phyloP scores from a whole-genome alignment of 2,329 filamentous ascomycete species.

The Nothophoma quercina region DNA sequence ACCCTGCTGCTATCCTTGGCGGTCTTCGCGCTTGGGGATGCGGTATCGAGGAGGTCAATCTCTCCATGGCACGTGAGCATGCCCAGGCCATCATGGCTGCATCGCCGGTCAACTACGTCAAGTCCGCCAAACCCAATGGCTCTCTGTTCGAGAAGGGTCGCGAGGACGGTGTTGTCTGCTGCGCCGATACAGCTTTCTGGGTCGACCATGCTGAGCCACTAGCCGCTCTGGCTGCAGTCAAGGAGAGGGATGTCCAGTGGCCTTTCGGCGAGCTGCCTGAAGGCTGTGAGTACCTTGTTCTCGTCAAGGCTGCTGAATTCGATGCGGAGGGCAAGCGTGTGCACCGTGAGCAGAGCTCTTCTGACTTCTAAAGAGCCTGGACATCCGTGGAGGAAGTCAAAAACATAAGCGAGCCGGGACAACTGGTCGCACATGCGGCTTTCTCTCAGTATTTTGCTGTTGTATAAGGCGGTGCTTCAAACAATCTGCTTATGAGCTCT shows the following conservation, averaged over 20 bases:
- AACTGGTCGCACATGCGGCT: too few species aligned
- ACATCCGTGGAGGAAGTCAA: too few species aligned
- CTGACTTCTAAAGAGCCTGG: not conserved
- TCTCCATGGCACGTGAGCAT: not conserved
- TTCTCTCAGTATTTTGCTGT: too few species aligned
- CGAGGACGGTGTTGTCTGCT: not conserved
- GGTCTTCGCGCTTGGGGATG: not conserved
- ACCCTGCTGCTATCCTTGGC: not conserved
- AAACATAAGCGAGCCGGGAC: too few species aligned
- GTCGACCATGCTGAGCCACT: not conserved
- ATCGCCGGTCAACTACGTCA: not conserved
- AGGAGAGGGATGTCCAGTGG: not conserved
- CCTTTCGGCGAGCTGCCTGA: not conserved
- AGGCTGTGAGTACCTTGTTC: not conserved
- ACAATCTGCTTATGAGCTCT: too few species aligned
- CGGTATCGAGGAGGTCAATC: not conserved
- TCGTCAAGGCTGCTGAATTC: not conserved
- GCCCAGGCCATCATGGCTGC: not conserved
- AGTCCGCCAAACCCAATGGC: not conserved
- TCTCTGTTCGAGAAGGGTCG: not conserved
- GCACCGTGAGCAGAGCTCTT: not conserved
- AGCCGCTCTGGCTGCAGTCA: not conserved
- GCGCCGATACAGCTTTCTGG: constrained; percentile 1
- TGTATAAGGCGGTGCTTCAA: too few species aligned
- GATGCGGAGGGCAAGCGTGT: not conserved